phyloP scores from a whole-genome alignment of 2,329 filamentous ascomycete genomes.

The Fusarium liriodendri region DNA sequence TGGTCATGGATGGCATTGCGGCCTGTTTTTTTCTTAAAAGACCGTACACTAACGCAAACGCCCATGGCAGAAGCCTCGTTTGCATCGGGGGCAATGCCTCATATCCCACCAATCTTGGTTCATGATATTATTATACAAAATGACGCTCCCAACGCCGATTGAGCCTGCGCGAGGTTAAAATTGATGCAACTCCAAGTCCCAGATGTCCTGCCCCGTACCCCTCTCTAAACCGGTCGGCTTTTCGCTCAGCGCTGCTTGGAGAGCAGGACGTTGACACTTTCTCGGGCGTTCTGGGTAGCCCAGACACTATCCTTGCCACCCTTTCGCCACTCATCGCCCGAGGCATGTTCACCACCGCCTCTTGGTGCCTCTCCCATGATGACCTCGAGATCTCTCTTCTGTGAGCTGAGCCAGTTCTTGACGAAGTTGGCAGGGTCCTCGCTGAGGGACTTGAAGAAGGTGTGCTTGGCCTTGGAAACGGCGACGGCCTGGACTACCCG shows the following conservation, averaged over 20 bases:
- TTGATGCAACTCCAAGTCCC: conserved; percentile 38
- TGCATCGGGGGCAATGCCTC: conserved; percentile 17
- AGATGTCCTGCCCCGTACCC: conserved; percentile 10
- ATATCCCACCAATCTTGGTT: conserved; percentile 27
- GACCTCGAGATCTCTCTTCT: conserved; percentile 90
- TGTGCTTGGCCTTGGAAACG: conserved; percentile 89
- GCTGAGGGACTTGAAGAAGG: conserved; percentile 83
- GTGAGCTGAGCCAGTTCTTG: conserved; percentile 87
- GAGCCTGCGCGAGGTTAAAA: conserved; percentile 34
- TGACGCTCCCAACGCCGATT: conserved; percentile 42
- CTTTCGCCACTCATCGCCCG: conserved; percentile 76
- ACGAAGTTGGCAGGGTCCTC: conserved; percentile 88
- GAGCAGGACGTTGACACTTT: conserved; percentile 72
- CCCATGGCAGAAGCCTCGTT: conserved; percentile 13
- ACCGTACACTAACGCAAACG: conserved; percentile 22
- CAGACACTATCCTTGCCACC: conserved; percentile 67
- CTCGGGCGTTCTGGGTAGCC: conserved; percentile 68
- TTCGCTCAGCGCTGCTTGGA: conserved; percentile 58
- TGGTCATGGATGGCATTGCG: conserved; percentile 24
- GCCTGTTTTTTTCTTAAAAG: conserved; percentile 8
- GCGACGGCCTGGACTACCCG: conserved; percentile 84
- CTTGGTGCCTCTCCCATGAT: conserved; percentile 84
- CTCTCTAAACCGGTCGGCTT: neutral
- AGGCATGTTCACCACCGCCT: conserved; percentile 66
- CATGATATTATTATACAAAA: conserved; percentile 44